phyloP scores from a whole-genome alignment of 495 filamentous ascomycete genomes.

The Durotheca rogersii region DNA sequence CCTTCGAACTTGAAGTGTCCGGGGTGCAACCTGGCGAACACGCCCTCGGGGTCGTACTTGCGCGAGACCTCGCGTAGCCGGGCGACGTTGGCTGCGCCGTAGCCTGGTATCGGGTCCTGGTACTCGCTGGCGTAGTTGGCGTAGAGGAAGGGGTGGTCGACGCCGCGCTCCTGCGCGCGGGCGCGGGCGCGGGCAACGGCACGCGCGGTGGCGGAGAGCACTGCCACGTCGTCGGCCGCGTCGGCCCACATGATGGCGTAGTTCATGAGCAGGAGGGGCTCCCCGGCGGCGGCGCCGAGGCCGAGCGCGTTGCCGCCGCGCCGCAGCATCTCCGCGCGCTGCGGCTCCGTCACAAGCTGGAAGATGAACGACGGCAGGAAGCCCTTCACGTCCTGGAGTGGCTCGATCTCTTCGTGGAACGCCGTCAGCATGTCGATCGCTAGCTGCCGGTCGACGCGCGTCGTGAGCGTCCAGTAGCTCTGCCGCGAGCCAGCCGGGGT shows the following conservation, averaged over 20 bases:
- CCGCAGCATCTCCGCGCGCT: conserved; percentile 44
- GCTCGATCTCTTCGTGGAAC: conserved; percentile 38
- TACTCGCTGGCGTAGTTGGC: conserved; percentile 38
- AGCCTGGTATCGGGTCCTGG: conserved; percentile 34
- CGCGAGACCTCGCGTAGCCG: conserved; percentile 37
- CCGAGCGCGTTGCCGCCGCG: conserved; percentile 55
- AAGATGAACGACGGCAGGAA: conserved; percentile 43
- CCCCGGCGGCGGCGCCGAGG: conserved; percentile 39
- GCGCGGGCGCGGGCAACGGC: conserved; percentile 1
- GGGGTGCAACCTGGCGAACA: conserved; percentile 43
- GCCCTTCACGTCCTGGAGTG: conserved; percentile 38
- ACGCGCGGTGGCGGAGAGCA: conserved; percentile 5
- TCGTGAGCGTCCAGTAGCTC: conserved; percentile 45
- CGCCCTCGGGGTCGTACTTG: conserved; percentile 46
- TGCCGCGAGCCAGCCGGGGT: conserved; percentile 48
- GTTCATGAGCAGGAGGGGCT: conserved; percentile 44
- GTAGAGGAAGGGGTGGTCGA: conserved; percentile 32
- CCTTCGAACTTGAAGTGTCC: conserved; percentile 36
- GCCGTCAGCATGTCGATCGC: conserved; percentile 39
- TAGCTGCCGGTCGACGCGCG: conserved; percentile 39
- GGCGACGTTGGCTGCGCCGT: conserved; percentile 28
- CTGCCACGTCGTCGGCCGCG: conserved; percentile 35
- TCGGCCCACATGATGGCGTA: conserved; percentile 40
- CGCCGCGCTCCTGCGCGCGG: conserved; percentile 7
- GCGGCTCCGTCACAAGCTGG: conserved; percentile 46